phyloP scores from a whole-genome alignment of 139 green algal genomes.

The Chlorella ohadii region DNA sequence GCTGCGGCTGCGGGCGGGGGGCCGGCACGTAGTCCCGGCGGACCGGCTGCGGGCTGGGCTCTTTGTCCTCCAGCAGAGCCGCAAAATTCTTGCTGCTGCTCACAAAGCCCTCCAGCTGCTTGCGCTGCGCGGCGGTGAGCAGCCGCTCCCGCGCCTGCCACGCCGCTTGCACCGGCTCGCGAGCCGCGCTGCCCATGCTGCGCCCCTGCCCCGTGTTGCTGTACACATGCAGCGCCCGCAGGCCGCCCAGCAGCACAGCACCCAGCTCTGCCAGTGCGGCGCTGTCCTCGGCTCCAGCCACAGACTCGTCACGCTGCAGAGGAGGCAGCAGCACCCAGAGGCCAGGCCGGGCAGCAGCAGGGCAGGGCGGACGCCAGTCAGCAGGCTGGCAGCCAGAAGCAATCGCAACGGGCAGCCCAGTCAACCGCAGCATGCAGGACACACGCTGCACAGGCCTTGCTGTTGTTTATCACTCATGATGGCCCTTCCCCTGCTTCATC shows the following conservation, averaged over 20 bases:
- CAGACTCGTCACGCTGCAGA: conserved; percentile 8
- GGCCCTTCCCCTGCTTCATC: too few species aligned
- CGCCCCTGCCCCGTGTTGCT: conserved; percentile 38
- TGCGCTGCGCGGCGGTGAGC: conserved; percentile 31
- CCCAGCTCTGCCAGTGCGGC: conserved; percentile 7
- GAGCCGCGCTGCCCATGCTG: conserved; percentile 26
- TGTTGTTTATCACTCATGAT: too few species aligned
- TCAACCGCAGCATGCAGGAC: too few species aligned
- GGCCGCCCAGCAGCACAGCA: conserved; percentile 14
- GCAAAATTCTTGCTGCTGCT: conserved; percentile 37
- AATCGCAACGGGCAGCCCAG: neutral
- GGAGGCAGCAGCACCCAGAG: neutral
- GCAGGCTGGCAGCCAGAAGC: neutral
- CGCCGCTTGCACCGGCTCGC: conserved; percentile 25
- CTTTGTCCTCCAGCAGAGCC: conserved; percentile 16
- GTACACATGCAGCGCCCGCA: conserved; percentile 36
- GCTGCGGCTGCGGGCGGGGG: conserved; percentile 5
- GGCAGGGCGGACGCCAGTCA: neutral
- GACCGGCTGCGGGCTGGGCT: neutral
- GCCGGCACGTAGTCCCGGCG: conserved; percentile 5
- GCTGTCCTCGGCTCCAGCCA: conserved; percentile 19
- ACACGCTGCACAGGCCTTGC: too few species aligned
- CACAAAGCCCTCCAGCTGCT: conserved; percentile 36
- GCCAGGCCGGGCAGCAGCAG: neutral
- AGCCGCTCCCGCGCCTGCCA: conserved; percentile 8